Conservation (phyloP, 177 flowering plant genomes). For the Vitis hybrid region DNA sequence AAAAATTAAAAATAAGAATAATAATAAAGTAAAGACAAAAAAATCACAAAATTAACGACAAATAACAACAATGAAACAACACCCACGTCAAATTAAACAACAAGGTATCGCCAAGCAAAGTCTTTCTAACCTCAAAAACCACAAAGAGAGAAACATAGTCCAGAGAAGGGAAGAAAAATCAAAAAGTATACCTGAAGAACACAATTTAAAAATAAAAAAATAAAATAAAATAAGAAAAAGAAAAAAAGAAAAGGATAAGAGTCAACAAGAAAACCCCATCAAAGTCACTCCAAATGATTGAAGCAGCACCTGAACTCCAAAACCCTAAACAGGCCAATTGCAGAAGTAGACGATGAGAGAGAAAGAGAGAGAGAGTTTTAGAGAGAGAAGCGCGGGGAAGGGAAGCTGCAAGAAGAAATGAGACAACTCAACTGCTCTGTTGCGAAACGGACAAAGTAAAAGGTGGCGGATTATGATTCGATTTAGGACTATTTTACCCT, state of each 20-base stretch:
- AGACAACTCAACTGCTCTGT: constrained; percentile 21
- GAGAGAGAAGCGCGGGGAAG: constrained; percentile 7
- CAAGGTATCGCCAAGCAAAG: background rate
- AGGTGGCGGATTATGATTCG: constrained; percentile 28
- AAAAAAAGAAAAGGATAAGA: background rate
- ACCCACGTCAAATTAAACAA: constrained; percentile 13
- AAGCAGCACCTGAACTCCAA: constrained; percentile 5
- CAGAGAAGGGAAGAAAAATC: background rate
- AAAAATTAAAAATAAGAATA: background rate
- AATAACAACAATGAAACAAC: background rate
- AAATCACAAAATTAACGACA: background rate
- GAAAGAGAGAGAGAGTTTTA: constrained; percentile 15
- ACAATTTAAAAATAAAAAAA: background rate
- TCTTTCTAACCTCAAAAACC: background rate
- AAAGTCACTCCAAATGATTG: constrained; percentile 2
- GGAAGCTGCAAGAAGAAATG: constrained; percentile 7
- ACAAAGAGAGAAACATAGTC: background rate
- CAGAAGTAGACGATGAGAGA: constrained; percentile 7
- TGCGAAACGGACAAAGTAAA: constrained; percentile 43
- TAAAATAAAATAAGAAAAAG: background rate
- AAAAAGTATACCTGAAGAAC: constrained; percentile 2
- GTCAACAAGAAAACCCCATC: background rate
- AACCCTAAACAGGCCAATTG: constrained; percentile 7
- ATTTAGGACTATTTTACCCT: background rate
- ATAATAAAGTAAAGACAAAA: too few species aligned